Evolutionary conservation across 2,329 filamentous ascomycete genomes (phyloP), one percentile per base, ranked within the genome.

Genomic region (Sordariomycetes sp.): DNA sequence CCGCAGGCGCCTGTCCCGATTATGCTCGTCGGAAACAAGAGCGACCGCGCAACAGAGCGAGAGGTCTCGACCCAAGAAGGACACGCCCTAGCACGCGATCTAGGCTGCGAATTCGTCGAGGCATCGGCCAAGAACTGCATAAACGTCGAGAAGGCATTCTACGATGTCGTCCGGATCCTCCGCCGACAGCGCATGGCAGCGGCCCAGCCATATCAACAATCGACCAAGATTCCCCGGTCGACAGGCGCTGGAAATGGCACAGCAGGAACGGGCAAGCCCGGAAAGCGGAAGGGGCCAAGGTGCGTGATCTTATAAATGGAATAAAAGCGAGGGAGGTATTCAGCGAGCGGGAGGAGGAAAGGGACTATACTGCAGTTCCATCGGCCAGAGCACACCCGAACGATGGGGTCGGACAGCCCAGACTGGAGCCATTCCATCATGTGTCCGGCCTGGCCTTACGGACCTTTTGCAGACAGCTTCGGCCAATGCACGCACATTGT

Each of bases 11-110:
- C 87, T 22, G 90, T 94, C 18, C 94, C 94, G 53, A 90, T 99
- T 67, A 97, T 99, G 94, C 81, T 99, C 34, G 94, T 99, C 40
- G 94, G 94, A 64, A 97, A 99, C 79, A 99, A 99, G 78, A 96
- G 90, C 75, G 94, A 99, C 74, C 83, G 94, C 67, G 90, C 96
- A 53, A 96, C 93, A 32, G 94, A 97, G 75, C 85, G 94, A 64
- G 93, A 97, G 69, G 94, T 97, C 3, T 97, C 92, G 2, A 96
- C 92, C 55, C 94, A 97, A 72, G 94, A 99, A 75, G 94, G 94
- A 18, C 89, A 90, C 64, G 91, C 92, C 57, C 77, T 97, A 46
- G 93, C 94, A 58, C 88, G 92, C 67, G 90, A 97, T 67, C 78
- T 99, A 46, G 90, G 90, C 62, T 97, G 94, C 74, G 92, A 97